Conservation (phyloP, 768 basidiomycete species). For the Tylopilus felleus region DNA sequence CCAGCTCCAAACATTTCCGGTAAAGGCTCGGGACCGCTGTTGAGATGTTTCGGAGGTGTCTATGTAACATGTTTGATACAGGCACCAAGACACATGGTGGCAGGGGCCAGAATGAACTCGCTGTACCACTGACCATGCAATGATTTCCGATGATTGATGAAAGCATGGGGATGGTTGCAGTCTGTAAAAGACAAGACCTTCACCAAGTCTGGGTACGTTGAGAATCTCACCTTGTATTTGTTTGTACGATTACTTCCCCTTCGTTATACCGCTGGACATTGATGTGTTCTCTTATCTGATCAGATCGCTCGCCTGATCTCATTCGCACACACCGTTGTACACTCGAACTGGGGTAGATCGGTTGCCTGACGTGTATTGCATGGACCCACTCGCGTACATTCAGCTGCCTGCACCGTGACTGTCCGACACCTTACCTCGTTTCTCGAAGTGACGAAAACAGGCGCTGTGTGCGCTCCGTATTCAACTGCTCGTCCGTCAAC, state of each 20-base stretch:
- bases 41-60: no score
- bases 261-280: not conserved
- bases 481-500: constrained; percentile 49
- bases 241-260: constrained; percentile 1
- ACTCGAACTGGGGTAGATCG: no score
- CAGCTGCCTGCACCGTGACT: constrained; percentile 43
- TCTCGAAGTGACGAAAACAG: constrained; percentile 77
- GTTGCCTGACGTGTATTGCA: constrained; percentile 16
- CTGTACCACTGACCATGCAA: no score
- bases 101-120: no score
- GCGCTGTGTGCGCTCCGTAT: constrained; percentile 78
- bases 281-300: not conserved
- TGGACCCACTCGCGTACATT: constrained; percentile 19
- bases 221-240: constrained; percentile 32
- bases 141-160: no score
- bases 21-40: no score
- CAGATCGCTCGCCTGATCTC: not conserved
- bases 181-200: constrained; percentile 73
- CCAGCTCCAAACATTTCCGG: no score
- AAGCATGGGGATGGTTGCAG: constrained; percentile 89
- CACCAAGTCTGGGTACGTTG: constrained; percentile 69
- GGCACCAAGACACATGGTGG: no score
- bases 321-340: constrained; percentile 6
- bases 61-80: no score
- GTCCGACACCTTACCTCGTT: constrained; percentile 52